Evolutionary conservation across 2,329 filamentous ascomycete species (phyloP), one percentile per base, ranked within the genome.

Genomic region (Calonectria hawksworthii): DNA sequence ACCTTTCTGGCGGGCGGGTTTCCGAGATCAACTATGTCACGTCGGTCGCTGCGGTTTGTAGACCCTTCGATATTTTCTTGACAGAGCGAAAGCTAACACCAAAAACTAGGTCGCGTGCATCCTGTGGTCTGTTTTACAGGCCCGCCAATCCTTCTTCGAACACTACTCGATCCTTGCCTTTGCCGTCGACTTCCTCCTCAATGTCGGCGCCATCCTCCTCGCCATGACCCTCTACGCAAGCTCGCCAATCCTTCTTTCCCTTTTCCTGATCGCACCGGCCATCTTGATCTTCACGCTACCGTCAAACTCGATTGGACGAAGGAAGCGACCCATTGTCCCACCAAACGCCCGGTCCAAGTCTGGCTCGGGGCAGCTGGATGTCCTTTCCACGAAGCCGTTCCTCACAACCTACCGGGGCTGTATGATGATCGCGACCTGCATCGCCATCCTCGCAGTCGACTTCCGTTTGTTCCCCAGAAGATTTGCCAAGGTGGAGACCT

Each of bases 401-500:
- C 89, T 99, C 76, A 99, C 97, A 4, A 94, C 93, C 36, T 99
- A 98, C 83, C 93, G 97, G 69, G 96, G 95, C 3, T 92, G 92
- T 65, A 98, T 99, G 96, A 92, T 99, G 89, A 90, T 98, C 66
- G 90, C 94, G 78, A 99, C 97, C 10, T 98, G 95, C 82, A 87
- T 97, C 59, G 95, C 95, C 68, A 99, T 99, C 79, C 90, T 99
- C n/a, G 97, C 97, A 21, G 97, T 99, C 67, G 97, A 99, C 85
- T 99, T 99, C 83, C 92, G 90, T 23, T 89, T 98, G 74, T 99
- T 99, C 81, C 97, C 97, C 3, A 92, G 97, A 34, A 93, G 97
- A 38, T 99, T 99, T 83, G 97, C 96, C 72, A 99, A 99, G 87
- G 97, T 98, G 3, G 97, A 99, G 86, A 98, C 95, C n/a, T 99